Percentiles rank a stretch among this genome's conserved stretches.
These are phyloP conservation scores for Pseudogymnoascus sp. DNA, from an alignment of 2,329 filamentous ascomycete genomes.

Conservation along the genomic window DNA sequence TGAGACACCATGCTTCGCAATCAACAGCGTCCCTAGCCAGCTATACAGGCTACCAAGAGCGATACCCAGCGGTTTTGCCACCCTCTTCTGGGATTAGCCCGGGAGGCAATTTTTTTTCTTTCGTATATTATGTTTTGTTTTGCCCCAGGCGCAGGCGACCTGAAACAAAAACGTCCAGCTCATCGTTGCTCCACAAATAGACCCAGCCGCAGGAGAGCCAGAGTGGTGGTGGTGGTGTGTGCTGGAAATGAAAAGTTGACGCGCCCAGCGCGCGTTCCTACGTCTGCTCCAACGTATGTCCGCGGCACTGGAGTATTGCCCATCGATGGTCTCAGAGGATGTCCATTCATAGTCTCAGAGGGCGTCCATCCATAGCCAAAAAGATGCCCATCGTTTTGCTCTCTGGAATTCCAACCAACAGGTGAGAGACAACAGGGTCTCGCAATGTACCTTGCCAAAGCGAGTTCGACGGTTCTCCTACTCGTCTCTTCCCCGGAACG, in stretches of 20 bases:
- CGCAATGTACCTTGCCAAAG: neutral
- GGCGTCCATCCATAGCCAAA: neutral
- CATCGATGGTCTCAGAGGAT: neutral
- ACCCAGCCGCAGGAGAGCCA: neutral
- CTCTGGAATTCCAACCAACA: neutral
- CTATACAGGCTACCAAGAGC: neutral
- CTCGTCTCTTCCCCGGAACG: conserved; percentile 3
- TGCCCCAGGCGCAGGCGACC: neutral
- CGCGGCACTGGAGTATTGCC: neutral
- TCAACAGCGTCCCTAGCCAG: neutral
- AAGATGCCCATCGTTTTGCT: neutral
- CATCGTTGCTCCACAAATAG: conserved; percentile 9
- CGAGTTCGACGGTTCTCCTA: neutral
- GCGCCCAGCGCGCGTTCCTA: neutral
- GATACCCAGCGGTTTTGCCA: neutral
- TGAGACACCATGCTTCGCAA: neutral
- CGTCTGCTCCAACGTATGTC: neutral
- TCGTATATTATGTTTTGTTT: conserved; percentile 7
- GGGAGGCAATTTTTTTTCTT: neutral
- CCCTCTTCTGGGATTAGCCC: neutral
- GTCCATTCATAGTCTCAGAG: neutral
- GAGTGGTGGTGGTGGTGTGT: conserved; percentile 3
- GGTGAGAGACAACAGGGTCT: conserved; percentile 5
- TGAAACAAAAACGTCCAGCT: conserved; percentile 10
- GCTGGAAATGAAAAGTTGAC: neutral